Evolutionary conservation across 768 basidiomycete species (phyloP).

Genomic region (Tubosaeta brunneosetosa): DNA sequence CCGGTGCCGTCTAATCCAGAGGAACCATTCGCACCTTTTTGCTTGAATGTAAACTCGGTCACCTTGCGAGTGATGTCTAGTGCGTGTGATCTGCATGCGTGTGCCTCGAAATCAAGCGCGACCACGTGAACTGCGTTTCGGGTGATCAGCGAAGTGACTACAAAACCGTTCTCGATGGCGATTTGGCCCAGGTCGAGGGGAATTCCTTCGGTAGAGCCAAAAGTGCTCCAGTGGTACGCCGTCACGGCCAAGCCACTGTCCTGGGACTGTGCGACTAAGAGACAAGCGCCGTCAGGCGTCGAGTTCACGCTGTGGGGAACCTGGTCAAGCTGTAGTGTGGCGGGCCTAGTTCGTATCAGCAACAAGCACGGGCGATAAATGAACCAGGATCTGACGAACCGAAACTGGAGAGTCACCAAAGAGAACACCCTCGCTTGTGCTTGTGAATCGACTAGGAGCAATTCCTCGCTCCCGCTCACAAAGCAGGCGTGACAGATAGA

Average conservation of each 20-base stretch:
- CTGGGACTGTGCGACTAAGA: constrained; percentile 33
- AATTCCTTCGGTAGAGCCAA: constrained; percentile 42
- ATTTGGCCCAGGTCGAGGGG: too few species aligned
- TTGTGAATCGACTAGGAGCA: constrained; percentile 44
- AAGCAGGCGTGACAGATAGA: constrained; percentile 39
- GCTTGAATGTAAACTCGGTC: constrained; percentile 19
- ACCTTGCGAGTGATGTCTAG: constrained; percentile 50
- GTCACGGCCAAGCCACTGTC: constrained; percentile 21
- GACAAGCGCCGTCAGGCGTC: constrained; percentile 53
- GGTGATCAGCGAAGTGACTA: too few species aligned
- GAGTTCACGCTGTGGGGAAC: constrained; percentile 33
- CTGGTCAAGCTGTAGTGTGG: constrained; percentile 37
- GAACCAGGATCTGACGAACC: constrained; percentile 30
- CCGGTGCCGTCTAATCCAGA: constrained; percentile 6
- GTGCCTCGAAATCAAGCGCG: constrained; percentile 31
- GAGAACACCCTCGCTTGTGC: constrained; percentile 35
- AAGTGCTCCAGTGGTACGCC: constrained; percentile 53
- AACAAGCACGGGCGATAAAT: neutral
- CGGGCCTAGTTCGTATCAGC: constrained; percentile 35
- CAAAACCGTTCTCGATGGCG: too few species aligned
- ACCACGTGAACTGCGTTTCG: constrained; percentile 29
- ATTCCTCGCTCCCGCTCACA: constrained; percentile 47
- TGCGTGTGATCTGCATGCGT: constrained; percentile 37
- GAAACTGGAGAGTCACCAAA: constrained; percentile 51
- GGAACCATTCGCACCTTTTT: constrained; percentile 29